Conservation (phyloP, 768 basidiomycete genomes). For the Dentipellis sp. region DNA sequence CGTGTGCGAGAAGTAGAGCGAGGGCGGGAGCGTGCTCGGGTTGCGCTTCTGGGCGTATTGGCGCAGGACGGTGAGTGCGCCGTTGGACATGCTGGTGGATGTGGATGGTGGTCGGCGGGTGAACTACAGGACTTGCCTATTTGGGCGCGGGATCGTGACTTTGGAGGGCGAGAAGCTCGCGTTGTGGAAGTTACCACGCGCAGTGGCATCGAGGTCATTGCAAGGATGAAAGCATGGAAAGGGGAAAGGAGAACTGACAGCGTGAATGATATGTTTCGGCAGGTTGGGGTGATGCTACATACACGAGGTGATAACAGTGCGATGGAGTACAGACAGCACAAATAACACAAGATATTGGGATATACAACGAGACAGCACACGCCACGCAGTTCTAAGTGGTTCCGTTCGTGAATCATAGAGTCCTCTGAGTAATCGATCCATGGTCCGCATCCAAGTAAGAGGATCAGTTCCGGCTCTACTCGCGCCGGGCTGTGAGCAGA, state of each 20-base stretch:
- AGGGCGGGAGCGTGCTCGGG: slow-evolving; percentile 45
- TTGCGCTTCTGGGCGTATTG: slow-evolving; percentile 45
- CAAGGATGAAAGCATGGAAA: too few relatives aligned
- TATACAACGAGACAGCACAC: background rate
- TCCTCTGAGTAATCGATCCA: too few relatives aligned
- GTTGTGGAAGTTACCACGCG: too few relatives aligned
- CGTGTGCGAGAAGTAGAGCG: slow-evolving; percentile 50
- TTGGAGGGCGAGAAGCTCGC: background rate
- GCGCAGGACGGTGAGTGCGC: slow-evolving; percentile 41
- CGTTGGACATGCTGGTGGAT: background rate
- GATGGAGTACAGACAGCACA: background rate
- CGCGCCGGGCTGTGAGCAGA: slow-evolving; percentile 5
- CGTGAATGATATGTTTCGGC: too few relatives aligned
- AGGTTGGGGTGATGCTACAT: background rate
- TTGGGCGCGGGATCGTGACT: background rate
- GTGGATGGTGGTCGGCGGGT: background rate
- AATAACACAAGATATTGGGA: background rate
- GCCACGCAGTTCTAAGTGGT: background rate
- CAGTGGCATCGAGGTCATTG: too few relatives aligned
- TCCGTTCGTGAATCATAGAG: too few relatives aligned
- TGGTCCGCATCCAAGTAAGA: background rate
- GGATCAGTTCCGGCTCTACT: background rate
- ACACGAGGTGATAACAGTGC: background rate
- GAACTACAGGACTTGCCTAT: background rate
- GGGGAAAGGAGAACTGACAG: too few relatives aligned